Evolutionary conservation across 2,329 filamentous ascomycete genomes (phyloP), one percentile per base, ranked within the genome.

Genomic region (Chaetomium sp.): DNA sequence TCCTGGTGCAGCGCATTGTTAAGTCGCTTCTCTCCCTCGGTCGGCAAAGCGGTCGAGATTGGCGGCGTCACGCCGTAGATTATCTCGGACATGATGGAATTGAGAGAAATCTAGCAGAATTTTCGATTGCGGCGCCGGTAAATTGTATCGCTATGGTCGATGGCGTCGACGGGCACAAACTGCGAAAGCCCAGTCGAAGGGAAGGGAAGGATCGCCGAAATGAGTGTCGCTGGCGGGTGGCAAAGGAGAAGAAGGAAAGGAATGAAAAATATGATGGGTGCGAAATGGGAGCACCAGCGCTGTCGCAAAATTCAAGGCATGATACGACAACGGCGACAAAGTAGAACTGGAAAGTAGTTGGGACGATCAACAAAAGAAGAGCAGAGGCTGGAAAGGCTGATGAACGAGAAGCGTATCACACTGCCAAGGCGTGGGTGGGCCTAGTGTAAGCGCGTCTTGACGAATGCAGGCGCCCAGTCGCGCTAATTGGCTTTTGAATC

Each of bases 1-100:
- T 97, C 93, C 63, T 91, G 87, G 63, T 97, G 85, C 53, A 99
- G 85, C 63, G 88, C 83, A 70, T 92, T 88, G 72, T 92, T 96
- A 58, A 90, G 86, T 69, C 89, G 84, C 63, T 90, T 85, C 76
- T 99, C 94, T 45, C 85, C 80, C 62, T 90, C 85, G 1, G 90
- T 95, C 4, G 95, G 95, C 27, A 93, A 82, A 25, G 83, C 82
- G 13, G 83, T 84, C 23, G 93, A 96, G 45, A 99, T 91, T 55
- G 95, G 90, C 71, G 89, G 89, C 65, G 93, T 97, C 55, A 96
- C 86, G 73, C 94, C 94, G 67, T 79, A 70, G 53, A 74, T 69
- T 57, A 71, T 72, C 54, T 77, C 75, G 58, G 70, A 69, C 69
- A 72, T 74, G 60, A 31, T 66, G 65, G 53, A 45, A 27, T 19